phyloP scores from a whole-genome alignment of 352 stramenopile species.

The Pythium oligandrum region DNA sequence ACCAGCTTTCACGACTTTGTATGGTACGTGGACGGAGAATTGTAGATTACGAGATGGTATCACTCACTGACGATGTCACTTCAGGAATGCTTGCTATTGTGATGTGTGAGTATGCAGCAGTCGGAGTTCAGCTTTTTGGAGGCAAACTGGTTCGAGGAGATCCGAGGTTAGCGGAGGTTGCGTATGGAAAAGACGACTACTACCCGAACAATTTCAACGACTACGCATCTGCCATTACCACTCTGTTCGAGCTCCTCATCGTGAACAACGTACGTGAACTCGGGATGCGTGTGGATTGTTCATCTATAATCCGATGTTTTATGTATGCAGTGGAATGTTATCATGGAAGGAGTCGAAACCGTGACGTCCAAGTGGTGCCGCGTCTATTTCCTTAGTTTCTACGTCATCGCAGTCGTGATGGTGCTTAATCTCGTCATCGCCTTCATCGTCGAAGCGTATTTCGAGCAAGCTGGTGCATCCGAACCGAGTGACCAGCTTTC shows the following conservation, averaged over 20 bases:
- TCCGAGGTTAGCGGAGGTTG: conserved; percentile 22
- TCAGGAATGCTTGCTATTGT: conserved; percentile 54
- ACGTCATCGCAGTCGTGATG: conserved; percentile 65
- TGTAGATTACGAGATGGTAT: conserved; percentile 1
- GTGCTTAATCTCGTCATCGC: conserved; percentile 70
- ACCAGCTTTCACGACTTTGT: conserved; percentile 49
- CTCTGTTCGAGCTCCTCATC: conserved; percentile 71
- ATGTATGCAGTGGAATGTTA: conserved; percentile 49
- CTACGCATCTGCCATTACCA: conserved; percentile 44
- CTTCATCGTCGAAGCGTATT: conserved; percentile 60
- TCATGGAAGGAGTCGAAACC: conserved; percentile 51
- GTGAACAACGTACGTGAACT: conserved; percentile 60
- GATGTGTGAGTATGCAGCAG: conserved; percentile 50
- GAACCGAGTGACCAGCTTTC: conserved; percentile 6
- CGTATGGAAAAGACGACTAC: conserved; percentile 49
- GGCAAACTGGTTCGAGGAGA: conserved; percentile 43
- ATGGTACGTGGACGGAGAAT: conserved; percentile 21
- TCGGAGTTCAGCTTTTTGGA: conserved; percentile 63
- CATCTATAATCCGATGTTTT: not conserved
- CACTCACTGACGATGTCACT: not conserved
- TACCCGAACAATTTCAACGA: conserved; percentile 82
- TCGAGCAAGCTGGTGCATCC: conserved; percentile 20
- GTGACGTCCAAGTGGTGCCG: conserved; percentile 52
- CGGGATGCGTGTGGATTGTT: not conserved
- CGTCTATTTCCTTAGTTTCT: conserved; percentile 72